These are phyloP conservation scores for Coelastrella sp. DNA, from an alignment of 139 green algal genomes.

Conservation along the genomic window DNA sequence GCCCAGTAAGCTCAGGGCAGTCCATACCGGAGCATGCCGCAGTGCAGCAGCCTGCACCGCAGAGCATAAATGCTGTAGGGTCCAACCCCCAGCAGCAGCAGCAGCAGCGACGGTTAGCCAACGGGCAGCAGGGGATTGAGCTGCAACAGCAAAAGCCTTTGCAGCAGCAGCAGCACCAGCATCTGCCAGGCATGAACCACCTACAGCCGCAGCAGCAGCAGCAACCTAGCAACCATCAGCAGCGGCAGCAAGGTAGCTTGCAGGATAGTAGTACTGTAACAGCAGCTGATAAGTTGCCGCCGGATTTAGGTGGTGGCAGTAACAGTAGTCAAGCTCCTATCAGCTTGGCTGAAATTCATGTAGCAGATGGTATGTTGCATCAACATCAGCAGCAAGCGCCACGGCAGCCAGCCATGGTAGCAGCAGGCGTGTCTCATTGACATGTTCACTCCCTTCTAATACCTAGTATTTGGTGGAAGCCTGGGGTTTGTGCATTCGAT, in stretches of 20 bases:
- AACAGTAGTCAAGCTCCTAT: background rate
- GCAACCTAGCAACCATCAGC: background rate
- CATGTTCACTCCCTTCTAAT: background rate
- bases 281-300: background rate
- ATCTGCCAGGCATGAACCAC: background rate
- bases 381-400: background rate
- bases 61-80: background rate
- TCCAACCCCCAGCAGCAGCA: background rate
- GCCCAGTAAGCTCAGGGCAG: background rate
- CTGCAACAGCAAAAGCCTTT: background rate
- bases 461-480: too few species aligned
- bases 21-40: background rate
- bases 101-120: background rate
- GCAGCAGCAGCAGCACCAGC: conserved; percentile 1
- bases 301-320: background rate
- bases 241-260: background rate
- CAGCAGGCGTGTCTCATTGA: background rate
- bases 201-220: conserved; percentile 17
- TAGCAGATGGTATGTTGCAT: background rate
- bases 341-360: background rate
- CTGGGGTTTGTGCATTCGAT: too few species aligned
- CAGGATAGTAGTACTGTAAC: background rate
- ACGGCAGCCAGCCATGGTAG: background rate
- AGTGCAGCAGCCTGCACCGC: background rate
- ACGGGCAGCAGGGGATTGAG: background rate